Base-by-base conservation (phyloP, 768 basidiomycete species). In the Kockovaella imperatae region DNA sequence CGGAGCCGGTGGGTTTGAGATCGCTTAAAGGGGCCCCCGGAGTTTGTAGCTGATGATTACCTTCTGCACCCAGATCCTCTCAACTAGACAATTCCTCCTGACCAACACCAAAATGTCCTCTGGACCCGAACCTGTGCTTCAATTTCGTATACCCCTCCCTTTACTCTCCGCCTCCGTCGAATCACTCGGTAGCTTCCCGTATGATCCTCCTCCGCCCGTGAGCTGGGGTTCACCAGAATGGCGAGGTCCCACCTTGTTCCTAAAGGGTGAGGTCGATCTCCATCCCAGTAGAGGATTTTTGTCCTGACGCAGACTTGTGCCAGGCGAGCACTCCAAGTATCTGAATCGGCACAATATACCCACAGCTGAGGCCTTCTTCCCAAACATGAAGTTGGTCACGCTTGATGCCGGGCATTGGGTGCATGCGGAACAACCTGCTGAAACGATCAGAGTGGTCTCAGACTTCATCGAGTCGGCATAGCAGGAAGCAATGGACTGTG, bases 331-430 rank as follows among this genome's bases (percentile, higher is more conserved):
- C 72, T 87, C 84, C 78, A 78, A 77, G 79, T 86, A 83, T 70
- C 80, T 90, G 64, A 89, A 87, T 54, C 71, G 76, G 21, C 75
- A 79, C 46, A 87, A 90, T 61, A 70, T 81, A 5, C 78, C 80
- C 0, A 56, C 77, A 5, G 77, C 82, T 32, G 65, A 78, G 50
- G 64, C 75, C 24, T 87, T 86, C 69, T 95, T 93, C 73, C 88
- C 89, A 0, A 72, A 76, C 30, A 78, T 80, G 75, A 63, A 57
- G 8, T 59, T 91, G 7, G 78, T 81, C 60, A 76, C 71, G 21
- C 70, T 93, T 23, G 82, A 87, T 49, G 74, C 88, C 0, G 81
- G 83, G 1, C 90, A 96, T 69, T 96, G 90, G 90, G 84, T 91
- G 17, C 88, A 91, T 54, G 83, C 86, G 14, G 87, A 91, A 64